Percentiles rank a stretch among this genome's conserved stretches.
Evolutionary conservation across 805 yeast species (phyloP).

Genomic region (Candida silvatica): DNA sequence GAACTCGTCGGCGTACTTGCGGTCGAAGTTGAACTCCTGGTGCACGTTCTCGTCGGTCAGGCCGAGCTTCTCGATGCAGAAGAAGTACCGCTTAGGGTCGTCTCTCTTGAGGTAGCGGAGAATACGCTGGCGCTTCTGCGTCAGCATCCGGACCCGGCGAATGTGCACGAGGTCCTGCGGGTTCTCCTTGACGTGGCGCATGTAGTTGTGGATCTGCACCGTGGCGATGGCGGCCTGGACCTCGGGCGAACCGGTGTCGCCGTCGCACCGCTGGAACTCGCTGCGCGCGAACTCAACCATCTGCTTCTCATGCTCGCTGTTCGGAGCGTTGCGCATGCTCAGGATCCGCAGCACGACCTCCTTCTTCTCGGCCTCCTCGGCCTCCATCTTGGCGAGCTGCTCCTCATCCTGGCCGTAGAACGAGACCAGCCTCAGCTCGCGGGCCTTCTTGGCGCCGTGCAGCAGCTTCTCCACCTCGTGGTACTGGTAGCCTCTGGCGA

Average conservation of each 20-base stretch:
- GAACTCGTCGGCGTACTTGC: slow-evolving; percentile 69
- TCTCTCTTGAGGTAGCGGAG: slow-evolving; percentile 75
- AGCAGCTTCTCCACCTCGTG: slow-evolving; percentile 68
- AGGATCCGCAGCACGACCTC: slow-evolving; percentile 66
- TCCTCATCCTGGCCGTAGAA: slow-evolving; percentile 15
- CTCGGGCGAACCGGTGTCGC: slow-evolving; percentile 93
- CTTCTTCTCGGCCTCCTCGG: slow-evolving; percentile 47
- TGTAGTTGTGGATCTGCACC: slow-evolving; percentile 66
- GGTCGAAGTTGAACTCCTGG: slow-evolving; percentile 75
- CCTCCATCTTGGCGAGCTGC: slow-evolving; percentile 15
- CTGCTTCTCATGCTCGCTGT: slow-evolving; percentile 45
- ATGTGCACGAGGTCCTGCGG: slow-evolving; percentile 68
- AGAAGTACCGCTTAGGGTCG: slow-evolving; percentile 74
- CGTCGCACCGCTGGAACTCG: slow-evolving; percentile 77
- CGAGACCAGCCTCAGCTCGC: slow-evolving; percentile 27
- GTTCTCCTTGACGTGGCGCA: slow-evolving; percentile 60
- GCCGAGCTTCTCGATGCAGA: slow-evolving; percentile 83
- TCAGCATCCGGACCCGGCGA: slow-evolving; percentile 69
- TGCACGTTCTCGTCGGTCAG: slow-evolving; percentile 71
- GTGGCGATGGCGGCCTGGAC: slow-evolving; percentile 93
- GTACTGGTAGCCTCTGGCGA: slow-evolving; percentile 50
- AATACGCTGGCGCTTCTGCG: slow-evolving; percentile 81
- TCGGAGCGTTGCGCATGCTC: slow-evolving; percentile 61
- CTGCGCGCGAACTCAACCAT: slow-evolving; percentile 58
- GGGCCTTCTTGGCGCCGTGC: slow-evolving; percentile 68